These are phyloP conservation scores for Echites panduratus DNA, from an alignment of 257 asterid species.

Conservation along the genomic window DNA sequence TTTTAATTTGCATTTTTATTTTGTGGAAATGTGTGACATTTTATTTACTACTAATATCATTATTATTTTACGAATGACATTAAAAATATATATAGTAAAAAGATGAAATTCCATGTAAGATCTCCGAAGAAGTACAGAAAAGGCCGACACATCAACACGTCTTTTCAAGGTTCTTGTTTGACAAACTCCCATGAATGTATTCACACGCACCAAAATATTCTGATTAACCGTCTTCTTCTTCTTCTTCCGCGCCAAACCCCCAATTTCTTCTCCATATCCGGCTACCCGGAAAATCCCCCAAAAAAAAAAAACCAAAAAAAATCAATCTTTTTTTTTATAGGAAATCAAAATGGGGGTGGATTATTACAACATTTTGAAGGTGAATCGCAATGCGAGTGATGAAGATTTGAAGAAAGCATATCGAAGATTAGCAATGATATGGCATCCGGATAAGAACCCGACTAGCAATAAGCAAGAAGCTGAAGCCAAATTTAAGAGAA, in stretches of 20 bases:
- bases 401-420: conserved; percentile 86
- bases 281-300: not conserved
- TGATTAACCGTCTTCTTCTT: conserved; percentile 6
- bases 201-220: not conserved
- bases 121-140: not conserved
- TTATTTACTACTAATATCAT: too few relatives aligned
- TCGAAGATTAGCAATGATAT: conserved; percentile 87
- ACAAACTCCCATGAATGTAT: not conserved
- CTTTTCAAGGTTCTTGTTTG: not conserved
- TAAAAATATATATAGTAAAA: too few relatives aligned
- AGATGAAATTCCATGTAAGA: not conserved
- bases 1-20: too few relatives aligned
- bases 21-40: too few relatives aligned
- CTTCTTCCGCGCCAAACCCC: conserved; percentile 15
- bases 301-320: too few relatives aligned
- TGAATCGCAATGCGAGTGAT: conserved; percentile 84
- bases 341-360: conserved; percentile 71
- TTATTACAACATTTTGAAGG: conserved; percentile 92
- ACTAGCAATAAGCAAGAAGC: conserved; percentile 60
- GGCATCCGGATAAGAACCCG: conserved; percentile 96
- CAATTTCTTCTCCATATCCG: not conserved
- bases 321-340: not conserved
- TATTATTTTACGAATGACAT: too few relatives aligned
- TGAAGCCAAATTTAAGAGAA: conserved; percentile 91
- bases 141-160: not conserved